These are phyloP conservation scores for Paramecium primaurelia DNA, from an alignment of 73 alveolate genomes.

Conservation along the genomic window DNA sequence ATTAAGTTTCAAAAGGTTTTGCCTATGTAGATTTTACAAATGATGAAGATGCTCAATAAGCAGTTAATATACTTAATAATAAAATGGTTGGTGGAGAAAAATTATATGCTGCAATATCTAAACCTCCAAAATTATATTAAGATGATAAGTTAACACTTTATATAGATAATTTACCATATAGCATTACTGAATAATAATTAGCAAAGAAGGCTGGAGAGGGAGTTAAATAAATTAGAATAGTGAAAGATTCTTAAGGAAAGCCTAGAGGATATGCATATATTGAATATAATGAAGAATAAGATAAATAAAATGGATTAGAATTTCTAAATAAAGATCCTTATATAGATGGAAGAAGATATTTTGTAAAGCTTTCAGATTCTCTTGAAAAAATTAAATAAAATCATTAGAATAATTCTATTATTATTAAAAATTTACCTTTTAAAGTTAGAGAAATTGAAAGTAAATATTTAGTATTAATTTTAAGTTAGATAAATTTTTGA, in stretches of 20 bases:
- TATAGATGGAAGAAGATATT: slow-evolving; percentile 42
- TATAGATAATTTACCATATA: slow-evolving; percentile 28
- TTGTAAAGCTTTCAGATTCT: slow-evolving; percentile 8
- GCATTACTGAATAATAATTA: not conserved
- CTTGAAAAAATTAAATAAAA: slow-evolving; percentile 31
- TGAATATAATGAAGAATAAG: slow-evolving; percentile 25
- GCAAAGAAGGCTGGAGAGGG: not conserved
- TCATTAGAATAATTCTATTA: not conserved
- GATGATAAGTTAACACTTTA: slow-evolving; percentile 51
- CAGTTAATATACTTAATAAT: not conserved
- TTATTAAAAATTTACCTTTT: slow-evolving; percentile 49
- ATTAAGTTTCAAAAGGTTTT: slow-evolving; percentile 50
- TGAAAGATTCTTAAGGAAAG: slow-evolving; percentile 46
- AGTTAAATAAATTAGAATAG: slow-evolving; percentile 36
- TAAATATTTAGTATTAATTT: not conserved
- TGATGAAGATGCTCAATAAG: slow-evolving; percentile 53
- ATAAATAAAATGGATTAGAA: not conserved
- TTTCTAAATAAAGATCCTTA: not conserved
- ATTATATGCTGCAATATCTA: slow-evolving; percentile 47
- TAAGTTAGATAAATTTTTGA: slow-evolving; percentile 33
- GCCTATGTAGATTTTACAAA: slow-evolving; percentile 52
- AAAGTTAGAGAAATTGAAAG: slow-evolving; percentile 52
- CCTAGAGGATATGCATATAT: slow-evolving; percentile 60
- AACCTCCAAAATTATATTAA: slow-evolving; percentile 50
- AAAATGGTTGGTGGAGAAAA: slow-evolving; percentile 32